These are phyloP conservation scores for Pleurotus tuoliensis DNA, from an alignment of 768 basidiomycete species.

Conservation along the genomic window DNA sequence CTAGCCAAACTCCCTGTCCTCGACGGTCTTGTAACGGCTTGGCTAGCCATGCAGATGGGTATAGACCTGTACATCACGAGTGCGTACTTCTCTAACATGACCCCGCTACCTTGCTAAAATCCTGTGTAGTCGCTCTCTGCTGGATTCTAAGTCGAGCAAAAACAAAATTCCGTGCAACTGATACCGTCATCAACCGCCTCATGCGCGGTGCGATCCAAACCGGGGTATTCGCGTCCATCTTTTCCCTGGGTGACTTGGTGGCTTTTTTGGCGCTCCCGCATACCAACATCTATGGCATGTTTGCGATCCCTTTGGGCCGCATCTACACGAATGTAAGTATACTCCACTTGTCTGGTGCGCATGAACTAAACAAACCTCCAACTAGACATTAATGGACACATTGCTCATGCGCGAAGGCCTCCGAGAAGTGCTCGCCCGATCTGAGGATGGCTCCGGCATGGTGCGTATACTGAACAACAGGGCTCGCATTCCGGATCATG, in stretches of 20 bases:
- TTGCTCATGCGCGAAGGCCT: slow-evolving; percentile 7
- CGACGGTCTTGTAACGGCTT: slow-evolving; percentile 10
- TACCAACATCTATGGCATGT: slow-evolving; percentile 32
- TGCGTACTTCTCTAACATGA: not conserved
- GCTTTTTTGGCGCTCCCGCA: slow-evolving; percentile 21
- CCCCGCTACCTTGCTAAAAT: not conserved
- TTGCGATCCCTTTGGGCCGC: slow-evolving; percentile 35
- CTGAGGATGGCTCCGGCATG: not conserved
- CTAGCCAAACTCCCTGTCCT: slow-evolving; percentile 7
- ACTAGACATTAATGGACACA: slow-evolving; percentile 11
- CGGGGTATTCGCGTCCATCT: slow-evolving; percentile 30
- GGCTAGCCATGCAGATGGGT: slow-evolving; percentile 15
- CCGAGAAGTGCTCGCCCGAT: not conserved
- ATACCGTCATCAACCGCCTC: slow-evolving; percentile 20
- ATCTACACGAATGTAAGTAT: slow-evolving; percentile 36
- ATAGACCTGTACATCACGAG: slow-evolving; percentile 14
- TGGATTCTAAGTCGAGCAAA: not conserved
- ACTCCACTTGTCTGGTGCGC: too few species aligned
- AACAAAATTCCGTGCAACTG: slow-evolving; percentile 4
- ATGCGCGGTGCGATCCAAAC: slow-evolving; percentile 33
- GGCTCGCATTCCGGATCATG: not conserved
- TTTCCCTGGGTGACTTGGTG: slow-evolving; percentile 30
- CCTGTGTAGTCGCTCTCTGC: not conserved
- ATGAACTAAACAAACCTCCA: too few species aligned
- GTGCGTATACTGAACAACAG: not conserved